Conservation (phyloP, 2,329 filamentous ascomycete genomes). For the Daldinia sp. region DNA sequence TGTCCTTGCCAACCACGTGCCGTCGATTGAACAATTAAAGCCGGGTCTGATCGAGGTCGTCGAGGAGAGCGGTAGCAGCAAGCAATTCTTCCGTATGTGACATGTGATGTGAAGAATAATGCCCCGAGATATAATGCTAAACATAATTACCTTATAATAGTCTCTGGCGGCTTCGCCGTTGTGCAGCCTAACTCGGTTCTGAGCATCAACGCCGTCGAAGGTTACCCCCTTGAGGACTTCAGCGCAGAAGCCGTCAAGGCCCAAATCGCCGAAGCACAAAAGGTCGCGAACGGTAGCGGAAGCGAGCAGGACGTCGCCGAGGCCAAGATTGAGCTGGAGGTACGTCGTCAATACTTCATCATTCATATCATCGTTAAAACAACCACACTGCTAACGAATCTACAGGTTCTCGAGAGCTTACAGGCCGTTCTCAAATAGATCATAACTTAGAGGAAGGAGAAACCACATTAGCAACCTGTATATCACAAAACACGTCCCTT, state of each 20-base stretch:
- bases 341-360: slow-evolving; percentile 54
- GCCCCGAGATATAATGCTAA: slow-evolving; percentile 28
- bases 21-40: slow-evolving; percentile 98
- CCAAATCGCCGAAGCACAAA: slow-evolving; percentile 94
- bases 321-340: slow-evolving; percentile 99
- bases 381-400: slow-evolving; percentile 50
- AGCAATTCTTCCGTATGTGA: slow-evolving; percentile 97
- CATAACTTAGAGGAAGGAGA: slow-evolving; percentile 46
- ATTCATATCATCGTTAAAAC: not conserved
- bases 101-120: slow-evolving; percentile 51
- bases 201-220: slow-evolving; percentile 99
- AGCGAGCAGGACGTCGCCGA: slow-evolving; percentile 98
- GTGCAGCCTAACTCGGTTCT: slow-evolving; percentile 94
- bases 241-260: slow-evolving; percentile 87
- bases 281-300: slow-evolving; percentile 87
- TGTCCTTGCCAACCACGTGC: slow-evolving; percentile 98
- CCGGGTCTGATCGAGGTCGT: slow-evolving; percentile 94
- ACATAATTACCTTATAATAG: slow-evolving; percentile 57
- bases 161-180: slow-evolving; percentile 95
- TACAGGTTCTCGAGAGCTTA: slow-evolving; percentile 82
- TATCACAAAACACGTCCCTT: slow-evolving; percentile 50
- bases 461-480: slow-evolving; percentile 48
- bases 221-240: slow-evolving; percentile 94
- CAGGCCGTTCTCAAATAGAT: slow-evolving; percentile 82
- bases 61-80: slow-evolving; percentile 87